Conservation (phyloP, 768 basidiomycete species). For the Lanmaoa pseudosensibilis region DNA sequence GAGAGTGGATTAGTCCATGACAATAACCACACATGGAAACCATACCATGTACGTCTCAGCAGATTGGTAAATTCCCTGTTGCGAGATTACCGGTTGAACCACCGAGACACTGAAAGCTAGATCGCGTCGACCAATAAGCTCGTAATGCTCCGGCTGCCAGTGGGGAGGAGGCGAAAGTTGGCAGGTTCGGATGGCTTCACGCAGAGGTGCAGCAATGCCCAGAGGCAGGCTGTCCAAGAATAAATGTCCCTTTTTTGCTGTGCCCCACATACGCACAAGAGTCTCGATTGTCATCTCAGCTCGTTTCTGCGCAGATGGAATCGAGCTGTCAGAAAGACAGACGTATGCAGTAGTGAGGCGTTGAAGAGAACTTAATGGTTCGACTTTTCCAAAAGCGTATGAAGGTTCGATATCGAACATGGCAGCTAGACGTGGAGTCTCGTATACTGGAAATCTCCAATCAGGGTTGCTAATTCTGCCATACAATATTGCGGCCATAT, state of each 20-base stretch:
- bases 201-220: slow-evolving; percentile 73
- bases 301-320: slow-evolving; percentile 55
- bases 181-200: slow-evolving; percentile 83
- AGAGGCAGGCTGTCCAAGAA: slow-evolving; percentile 61
- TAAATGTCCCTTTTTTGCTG: slow-evolving; percentile 43
- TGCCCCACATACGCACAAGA: slow-evolving; percentile 45
- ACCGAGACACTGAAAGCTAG: slow-evolving; percentile 33
- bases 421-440: slow-evolving; percentile 46
- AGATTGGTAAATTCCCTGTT: slow-evolving; percentile 32
- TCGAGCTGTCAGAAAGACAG: slow-evolving; percentile 54
- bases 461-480: slow-evolving; percentile 62
- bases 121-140: slow-evolving; percentile 33
- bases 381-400: slow-evolving; percentile 60
- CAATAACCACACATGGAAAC: not conserved
- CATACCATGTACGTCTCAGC: slow-evolving; percentile 35
- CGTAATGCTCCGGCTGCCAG: slow-evolving; percentile 55
- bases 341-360: slow-evolving; percentile 58
- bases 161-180: slow-evolving; percentile 73
- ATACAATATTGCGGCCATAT: slow-evolving; percentile 66
- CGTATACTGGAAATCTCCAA: slow-evolving; percentile 54
- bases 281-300: slow-evolving; percentile 63
- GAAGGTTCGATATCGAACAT: slow-evolving; percentile 53
- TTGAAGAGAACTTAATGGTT: slow-evolving; percentile 56
- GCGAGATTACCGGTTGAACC: slow-evolving; percentile 31
- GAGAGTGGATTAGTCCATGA: slow-evolving; percentile 12